A percentile compares a stretch with the other conserved stretches of the same genome.
Evolutionary conservation across 2,329 filamentous ascomycete species (phyloP).

Genomic region (Hymenoscyphus albidus): DNA sequence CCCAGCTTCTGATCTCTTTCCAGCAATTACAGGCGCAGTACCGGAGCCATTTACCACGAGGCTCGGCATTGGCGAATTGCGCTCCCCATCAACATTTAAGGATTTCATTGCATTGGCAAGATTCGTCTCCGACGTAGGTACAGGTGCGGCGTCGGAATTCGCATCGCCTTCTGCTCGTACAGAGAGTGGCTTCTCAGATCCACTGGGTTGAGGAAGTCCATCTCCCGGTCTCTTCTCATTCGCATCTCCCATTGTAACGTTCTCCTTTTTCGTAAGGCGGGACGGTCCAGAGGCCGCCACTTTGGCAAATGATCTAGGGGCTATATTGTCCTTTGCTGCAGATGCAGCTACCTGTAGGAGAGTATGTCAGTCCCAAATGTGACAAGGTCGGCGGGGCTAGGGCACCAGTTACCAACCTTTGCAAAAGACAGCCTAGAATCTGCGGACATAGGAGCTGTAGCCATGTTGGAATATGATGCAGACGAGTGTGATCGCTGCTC

Average conservation of each 20-base stretch:
- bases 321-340: conserved; percentile 38
- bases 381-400: conserved; percentile 11
- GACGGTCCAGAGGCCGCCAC: conserved; percentile 31
- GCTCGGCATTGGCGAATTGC: conserved; percentile 30
- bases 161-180: conserved; percentile 36
- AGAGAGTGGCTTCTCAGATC: conserved; percentile 13
- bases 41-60: conserved; percentile 37
- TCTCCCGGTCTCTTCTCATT: conserved; percentile 9
- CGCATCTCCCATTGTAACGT: conserved; percentile 16
- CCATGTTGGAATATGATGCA: conserved; percentile 38
- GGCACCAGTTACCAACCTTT: conserved; percentile 52
- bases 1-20: conserved; percentile 25
- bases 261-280: conserved; percentile 31
- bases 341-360: conserved; percentile 47
- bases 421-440: conserved; percentile 68
- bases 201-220: conserved; percentile 14
- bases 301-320: conserved; percentile 33
- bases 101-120: conserved; percentile 34
- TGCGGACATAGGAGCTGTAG: conserved; percentile 43
- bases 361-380: neutral
- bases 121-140: conserved; percentile 22
- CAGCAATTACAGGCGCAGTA: conserved; percentile 14
- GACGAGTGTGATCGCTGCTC: conserved; percentile 17
- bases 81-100: conserved; percentile 25
- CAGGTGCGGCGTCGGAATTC: conserved; percentile 7